These are phyloP conservation scores for Podila minutissima DNA, from an alignment of 192 early-diverging fungal species.

Conservation along the genomic window DNA sequence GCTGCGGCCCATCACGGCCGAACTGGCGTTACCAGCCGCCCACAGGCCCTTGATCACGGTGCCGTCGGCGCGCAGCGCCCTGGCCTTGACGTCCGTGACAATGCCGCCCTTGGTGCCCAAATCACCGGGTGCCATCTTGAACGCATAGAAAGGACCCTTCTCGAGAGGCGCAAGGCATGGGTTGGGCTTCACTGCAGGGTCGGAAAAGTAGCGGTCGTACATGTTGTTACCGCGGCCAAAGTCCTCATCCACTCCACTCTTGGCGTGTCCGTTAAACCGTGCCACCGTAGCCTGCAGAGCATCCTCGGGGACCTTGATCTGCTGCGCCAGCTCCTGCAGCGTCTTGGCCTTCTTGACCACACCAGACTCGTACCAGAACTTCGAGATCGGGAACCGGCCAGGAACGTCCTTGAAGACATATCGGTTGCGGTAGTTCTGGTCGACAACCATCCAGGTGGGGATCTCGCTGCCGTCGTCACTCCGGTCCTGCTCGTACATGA, in stretches of 20 bases:
- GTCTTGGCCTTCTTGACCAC: conserved; percentile 13
- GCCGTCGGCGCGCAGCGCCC: conserved; percentile 8
- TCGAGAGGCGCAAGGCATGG: conserved; percentile 15
- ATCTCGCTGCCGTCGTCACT: conserved; percentile 11
- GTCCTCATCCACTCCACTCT: conserved; percentile 8
- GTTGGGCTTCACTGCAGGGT: conserved; percentile 14
- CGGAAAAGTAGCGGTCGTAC: conserved; percentile 6
- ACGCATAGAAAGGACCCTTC: conserved; percentile 11
- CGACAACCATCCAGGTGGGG: conserved; percentile 11
- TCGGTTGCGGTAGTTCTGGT: conserved; percentile 11
- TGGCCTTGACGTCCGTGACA: conserved; percentile 14
- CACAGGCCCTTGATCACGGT: conserved; percentile 17
- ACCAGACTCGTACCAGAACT: conserved; percentile 18
- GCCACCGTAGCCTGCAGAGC: conserved; percentile 1
- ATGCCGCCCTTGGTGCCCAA: conserved; percentile 17
- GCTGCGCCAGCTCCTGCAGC: conserved; percentile 4
- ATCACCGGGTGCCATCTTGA: conserved; percentile 23
- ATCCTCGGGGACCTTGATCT: conserved; percentile 3
- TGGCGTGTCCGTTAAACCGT: conserved; percentile 9
- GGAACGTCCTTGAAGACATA: conserved; percentile 9
- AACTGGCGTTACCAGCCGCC: conserved; percentile 17
- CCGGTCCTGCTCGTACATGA: conserved; percentile 9
- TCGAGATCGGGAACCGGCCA: conserved; percentile 11
- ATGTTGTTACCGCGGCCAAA: conserved; percentile 6
- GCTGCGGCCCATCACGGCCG: conserved; percentile 16